phyloP scores from a whole-genome alignment of 176 grass and related monocot species.

The Saccharum officinarum region DNA sequence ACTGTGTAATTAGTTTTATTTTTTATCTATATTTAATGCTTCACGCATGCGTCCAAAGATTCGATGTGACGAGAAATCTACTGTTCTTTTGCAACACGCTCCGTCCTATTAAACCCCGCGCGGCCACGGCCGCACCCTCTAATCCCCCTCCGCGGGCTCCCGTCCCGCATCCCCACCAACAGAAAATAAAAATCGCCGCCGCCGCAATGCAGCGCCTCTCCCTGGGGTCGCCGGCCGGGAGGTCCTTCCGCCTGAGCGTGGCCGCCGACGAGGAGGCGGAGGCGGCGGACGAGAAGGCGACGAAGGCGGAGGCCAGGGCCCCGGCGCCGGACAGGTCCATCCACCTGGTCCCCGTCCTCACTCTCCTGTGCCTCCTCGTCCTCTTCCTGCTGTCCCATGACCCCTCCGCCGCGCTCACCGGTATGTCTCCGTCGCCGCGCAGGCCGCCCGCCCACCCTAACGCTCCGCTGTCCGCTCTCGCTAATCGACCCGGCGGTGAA shows the following conservation, averaged over 20 bases:
- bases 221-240: slow-evolving; percentile 57
- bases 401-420: slow-evolving; percentile 48
- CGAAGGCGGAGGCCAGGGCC: slow-evolving; percentile 30
- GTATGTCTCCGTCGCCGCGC: not conserved
- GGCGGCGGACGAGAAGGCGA: slow-evolving; percentile 41
- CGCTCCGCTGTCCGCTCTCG: not conserved
- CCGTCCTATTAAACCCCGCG: slow-evolving; percentile 5
- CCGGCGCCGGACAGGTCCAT: slow-evolving; percentile 57
- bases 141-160: not conserved
- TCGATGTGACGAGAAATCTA: too few relatives aligned
- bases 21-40: too few relatives aligned
- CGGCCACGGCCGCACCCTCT: not conserved
- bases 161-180: slow-evolving; percentile 15
- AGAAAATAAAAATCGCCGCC: slow-evolving; percentile 14
- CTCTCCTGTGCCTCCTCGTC: slow-evolving; percentile 79
- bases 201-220: slow-evolving; percentile 81
- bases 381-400: slow-evolving; percentile 88
- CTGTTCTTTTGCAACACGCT: too few relatives aligned
- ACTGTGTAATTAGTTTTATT: too few relatives aligned
- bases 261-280: slow-evolving; percentile 16
- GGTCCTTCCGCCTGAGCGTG: slow-evolving; percentile 18
- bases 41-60: too few relatives aligned
- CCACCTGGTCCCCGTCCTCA: slow-evolving; percentile 85
- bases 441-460: not conserved
- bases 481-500: not conserved